Evolutionary conservation across 345 rosid species (phyloP).

Genomic region (Populus deltoides): DNA sequence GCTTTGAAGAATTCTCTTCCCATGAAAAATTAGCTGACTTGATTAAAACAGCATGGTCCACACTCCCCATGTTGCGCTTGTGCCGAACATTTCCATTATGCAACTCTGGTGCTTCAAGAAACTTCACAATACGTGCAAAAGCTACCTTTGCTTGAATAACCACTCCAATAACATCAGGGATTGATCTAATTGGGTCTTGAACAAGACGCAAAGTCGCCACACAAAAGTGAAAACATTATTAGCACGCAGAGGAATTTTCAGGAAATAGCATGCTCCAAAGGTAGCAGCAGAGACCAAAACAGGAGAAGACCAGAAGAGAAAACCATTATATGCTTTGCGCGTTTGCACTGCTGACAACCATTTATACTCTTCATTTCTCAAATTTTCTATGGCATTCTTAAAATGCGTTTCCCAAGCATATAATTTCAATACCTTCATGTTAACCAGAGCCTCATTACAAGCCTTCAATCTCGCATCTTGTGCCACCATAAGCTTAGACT

Average conservation of each 20-base stretch:
- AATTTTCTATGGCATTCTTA: slow-evolving; percentile 68
- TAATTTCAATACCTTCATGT: slow-evolving; percentile 88
- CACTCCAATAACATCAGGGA: slow-evolving; percentile 85
- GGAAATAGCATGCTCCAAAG: slow-evolving; percentile 77
- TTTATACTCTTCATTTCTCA: slow-evolving; percentile 58
- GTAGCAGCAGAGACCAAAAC: slow-evolving; percentile 86
- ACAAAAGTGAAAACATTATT: slow-evolving; percentile 91
- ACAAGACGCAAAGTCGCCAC: slow-evolving; percentile 83
- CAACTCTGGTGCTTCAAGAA: slow-evolving; percentile 91
- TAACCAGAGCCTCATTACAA: slow-evolving; percentile 72
- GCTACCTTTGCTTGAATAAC: slow-evolving; percentile 91
- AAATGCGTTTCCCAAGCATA: slow-evolving; percentile 95
- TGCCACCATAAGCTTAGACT: slow-evolving; percentile 69
- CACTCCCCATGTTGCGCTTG: slow-evolving; percentile 25
- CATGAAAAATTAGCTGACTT: slow-evolving; percentile 73
- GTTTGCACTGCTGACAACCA: slow-evolving; percentile 81
- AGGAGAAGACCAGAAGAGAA: slow-evolving; percentile 90
- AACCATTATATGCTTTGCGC: slow-evolving; percentile 58
- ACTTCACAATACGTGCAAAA: slow-evolving; percentile 64
- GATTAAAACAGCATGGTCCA: slow-evolving; percentile 38
- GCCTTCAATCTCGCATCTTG: slow-evolving; percentile 84
- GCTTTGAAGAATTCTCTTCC: slow-evolving; percentile 58
- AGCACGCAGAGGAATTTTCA: slow-evolving; percentile 69
- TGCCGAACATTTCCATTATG: slow-evolving; percentile 46
- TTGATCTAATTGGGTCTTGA: slow-evolving; percentile 75